Conservation (phyloP, 2,329 filamentous ascomycete species). For the Exserohilum turcica region DNA sequence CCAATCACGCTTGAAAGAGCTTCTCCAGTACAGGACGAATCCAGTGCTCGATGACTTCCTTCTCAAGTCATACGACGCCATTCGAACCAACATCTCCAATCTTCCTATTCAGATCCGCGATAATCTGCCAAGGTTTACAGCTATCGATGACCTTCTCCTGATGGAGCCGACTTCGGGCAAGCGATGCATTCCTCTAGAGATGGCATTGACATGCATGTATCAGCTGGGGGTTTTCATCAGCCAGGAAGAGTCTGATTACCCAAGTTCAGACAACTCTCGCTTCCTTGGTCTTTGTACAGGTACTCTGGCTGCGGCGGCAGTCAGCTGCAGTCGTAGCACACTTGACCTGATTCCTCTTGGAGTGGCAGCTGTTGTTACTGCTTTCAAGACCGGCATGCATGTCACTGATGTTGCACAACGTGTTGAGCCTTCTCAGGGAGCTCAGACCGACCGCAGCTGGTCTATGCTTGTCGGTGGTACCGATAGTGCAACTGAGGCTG, state of each 20-base stretch:
- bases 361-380: background rate
- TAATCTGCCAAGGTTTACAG: no score
- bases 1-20: no score
- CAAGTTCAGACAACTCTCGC: background rate
- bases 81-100: no score
- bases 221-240: conserved; percentile 21
- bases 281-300: background rate
- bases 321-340: background rate
- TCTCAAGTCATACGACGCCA: no score
- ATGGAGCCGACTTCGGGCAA: no score
- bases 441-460: conserved; percentile 1
- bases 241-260: background rate
- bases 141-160: no score
- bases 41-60: no score
- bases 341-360: background rate
- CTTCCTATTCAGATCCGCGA: no score
- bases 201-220: conserved; percentile 20
- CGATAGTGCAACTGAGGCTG: background rate
- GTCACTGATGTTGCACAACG: conserved; percentile 5
- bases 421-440: background rate
- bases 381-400: background rate
- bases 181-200: conserved; percentile 15
- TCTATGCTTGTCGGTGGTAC: background rate
- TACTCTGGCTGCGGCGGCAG: background rate
- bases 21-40: no score